Conservation (phyloP, 1,139 yeast species). For the Kodamaea sp. region DNA sequence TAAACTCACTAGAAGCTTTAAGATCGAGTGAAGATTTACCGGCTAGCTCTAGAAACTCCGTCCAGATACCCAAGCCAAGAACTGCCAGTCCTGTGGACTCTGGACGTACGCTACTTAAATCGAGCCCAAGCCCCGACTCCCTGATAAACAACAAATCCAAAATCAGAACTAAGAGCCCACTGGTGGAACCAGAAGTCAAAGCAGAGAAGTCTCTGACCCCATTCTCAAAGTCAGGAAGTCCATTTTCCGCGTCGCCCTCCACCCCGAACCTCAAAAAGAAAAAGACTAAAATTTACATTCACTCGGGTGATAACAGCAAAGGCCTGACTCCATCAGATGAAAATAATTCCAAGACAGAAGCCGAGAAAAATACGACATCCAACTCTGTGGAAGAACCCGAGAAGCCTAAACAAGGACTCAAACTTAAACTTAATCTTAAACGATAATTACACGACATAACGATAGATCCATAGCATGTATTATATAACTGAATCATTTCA, state of each 20-base stretch:
- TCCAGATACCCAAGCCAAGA: not conserved
- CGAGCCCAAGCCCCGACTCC: constrained; percentile 2
- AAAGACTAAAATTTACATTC: constrained; percentile 27
- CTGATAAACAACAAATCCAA: constrained; percentile 2
- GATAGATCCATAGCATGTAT: not conserved
- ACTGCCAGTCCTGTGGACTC: constrained; percentile 1
- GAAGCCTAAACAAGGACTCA: constrained; percentile 12
- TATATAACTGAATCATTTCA: too few species aligned
- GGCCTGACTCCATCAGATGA: constrained; percentile 11
- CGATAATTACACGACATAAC: constrained; percentile 9
- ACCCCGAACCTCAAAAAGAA: constrained; percentile 18
- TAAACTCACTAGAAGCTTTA: not conserved
- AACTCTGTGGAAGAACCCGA: constrained; percentile 6
- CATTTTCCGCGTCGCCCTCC: constrained; percentile 20
- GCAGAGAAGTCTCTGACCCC: constrained; percentile 14
- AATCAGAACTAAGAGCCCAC: constrained; percentile 11
- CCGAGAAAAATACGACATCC: constrained; percentile 4
- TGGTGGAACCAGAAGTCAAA: constrained; percentile 19
- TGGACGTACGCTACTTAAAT: too few species aligned
- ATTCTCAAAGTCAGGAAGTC: constrained; percentile 24
- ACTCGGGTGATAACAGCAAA: constrained; percentile 16
- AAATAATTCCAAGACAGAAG: not conserved
- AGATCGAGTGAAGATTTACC: constrained; percentile 1
- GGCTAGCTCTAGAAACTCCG: not conserved
- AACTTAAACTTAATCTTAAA: constrained; percentile 26